Evolutionary conservation across 352 stramenopile species (phyloP).

Genomic region (Globisporangium alternatum): DNA sequence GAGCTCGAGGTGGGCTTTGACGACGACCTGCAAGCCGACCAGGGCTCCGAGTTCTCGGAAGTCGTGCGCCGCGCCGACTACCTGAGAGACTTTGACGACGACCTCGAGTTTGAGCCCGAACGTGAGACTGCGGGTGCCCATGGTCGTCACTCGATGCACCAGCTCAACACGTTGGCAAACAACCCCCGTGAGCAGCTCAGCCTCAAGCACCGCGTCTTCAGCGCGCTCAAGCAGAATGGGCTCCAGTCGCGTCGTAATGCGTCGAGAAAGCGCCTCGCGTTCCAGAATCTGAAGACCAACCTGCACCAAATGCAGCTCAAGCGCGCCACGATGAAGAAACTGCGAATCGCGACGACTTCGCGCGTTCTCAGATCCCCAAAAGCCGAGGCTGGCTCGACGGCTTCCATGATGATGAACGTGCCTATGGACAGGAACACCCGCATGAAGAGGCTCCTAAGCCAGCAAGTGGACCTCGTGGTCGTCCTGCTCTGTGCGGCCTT

Average conservation of each 20-base stretch:
- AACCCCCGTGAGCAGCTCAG: background rate
- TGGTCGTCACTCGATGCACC: slow-evolving; percentile 26
- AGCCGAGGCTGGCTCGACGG: background rate
- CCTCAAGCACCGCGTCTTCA: slow-evolving; percentile 34
- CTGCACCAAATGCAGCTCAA: slow-evolving; percentile 29
- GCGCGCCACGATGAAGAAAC: slow-evolving; percentile 4
- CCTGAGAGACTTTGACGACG: slow-evolving; percentile 30
- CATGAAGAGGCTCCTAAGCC: slow-evolving; percentile 11
- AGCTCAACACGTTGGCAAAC: background rate
- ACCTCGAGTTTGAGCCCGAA: slow-evolving; percentile 15
- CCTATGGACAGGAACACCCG: background rate
- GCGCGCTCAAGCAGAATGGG: slow-evolving; percentile 13
- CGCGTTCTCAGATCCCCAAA: background rate
- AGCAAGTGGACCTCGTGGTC: slow-evolving; percentile 26
- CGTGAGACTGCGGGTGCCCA: slow-evolving; percentile 10
- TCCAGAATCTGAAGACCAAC: slow-evolving; percentile 24
- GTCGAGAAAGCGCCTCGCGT: slow-evolving; percentile 39
- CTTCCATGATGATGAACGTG: background rate
- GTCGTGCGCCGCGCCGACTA: slow-evolving; percentile 49
- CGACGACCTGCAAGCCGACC: slow-evolving; percentile 31
- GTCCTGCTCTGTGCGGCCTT: slow-evolving; percentile 12
- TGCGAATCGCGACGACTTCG: slow-evolving; percentile 6
- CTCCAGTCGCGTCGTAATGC: slow-evolving; percentile 27
- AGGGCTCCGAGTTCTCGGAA: slow-evolving; percentile 58
- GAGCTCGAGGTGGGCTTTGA: slow-evolving; percentile 11